Base-by-base conservation (phyloP, 1,284 basidiomycete genomes). In the Prillingera fragicola region DNA sequence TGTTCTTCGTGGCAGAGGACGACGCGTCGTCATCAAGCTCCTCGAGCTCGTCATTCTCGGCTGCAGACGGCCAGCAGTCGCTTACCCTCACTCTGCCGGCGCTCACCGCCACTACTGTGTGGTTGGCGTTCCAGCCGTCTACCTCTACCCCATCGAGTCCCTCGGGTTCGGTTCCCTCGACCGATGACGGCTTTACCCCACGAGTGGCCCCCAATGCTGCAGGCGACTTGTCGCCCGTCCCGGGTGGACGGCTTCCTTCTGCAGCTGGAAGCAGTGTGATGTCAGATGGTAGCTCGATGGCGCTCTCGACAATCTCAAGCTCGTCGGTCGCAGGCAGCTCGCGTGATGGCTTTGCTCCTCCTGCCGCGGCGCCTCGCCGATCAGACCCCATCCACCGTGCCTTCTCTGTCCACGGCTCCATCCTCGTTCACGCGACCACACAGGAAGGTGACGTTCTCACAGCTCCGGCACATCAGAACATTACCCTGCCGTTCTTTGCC, bases 401-500 rank as follows among this genome's bases (percentile, higher is more conserved):
- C 2, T 66, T 62, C 48, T 64, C 66, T 3, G 62, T 68, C 7
- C 67, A 70, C 45, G 68, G 66, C 19, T 62, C 60, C 3, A 60
- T 70, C 37, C 43, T 57, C 29, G 52, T 70, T 25, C 60, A 56
- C 27, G 66, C 66, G 4, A 51, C 59, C 33, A 43, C 56, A 2
- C 3, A 15, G 17, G 27, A 25, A 1, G 15, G 25, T 6, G 28
- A 38, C 32, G 34, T 36, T 2, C 35, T 44, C 19, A 33, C 18
- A 9, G 35, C 37, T 12, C 48, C 36, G n/a, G 39, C 43, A 1
- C 33, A 42, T 24, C 38, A 70, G 38, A 55, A 50, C 35, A 23
- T 69, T 46, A 54, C 49, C 15, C 43, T 70, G 1, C 68, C 68
- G 1, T 66, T 69, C 48, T 67, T 64, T 43, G 68, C 68, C 5